Evolutionary conservation across 2,329 filamentous ascomycete genomes (phyloP).

Genomic region (Pyrenochaeta sp.): DNA sequence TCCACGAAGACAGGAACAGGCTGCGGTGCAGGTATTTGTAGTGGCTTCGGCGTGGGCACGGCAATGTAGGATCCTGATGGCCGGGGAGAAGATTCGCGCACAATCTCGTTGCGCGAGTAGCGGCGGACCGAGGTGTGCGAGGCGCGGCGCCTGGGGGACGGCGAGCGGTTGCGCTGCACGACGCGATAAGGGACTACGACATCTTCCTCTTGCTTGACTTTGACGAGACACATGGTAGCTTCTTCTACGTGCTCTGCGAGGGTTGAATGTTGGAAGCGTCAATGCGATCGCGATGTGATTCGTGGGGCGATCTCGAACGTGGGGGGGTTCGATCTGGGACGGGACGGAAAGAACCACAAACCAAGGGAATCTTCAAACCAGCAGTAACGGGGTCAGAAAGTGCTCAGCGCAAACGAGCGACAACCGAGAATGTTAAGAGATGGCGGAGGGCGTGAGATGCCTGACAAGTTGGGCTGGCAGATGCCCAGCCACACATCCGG

Average conservation of each 20-base stretch:
- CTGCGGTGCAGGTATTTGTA: slow-evolving; percentile 50
- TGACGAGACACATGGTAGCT: slow-evolving; percentile 56
- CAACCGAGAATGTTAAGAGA: slow-evolving; percentile 23
- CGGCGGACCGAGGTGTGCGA: slow-evolving; percentile 34
- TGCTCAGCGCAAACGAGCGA: slow-evolving; percentile 22
- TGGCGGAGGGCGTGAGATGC: slow-evolving; percentile 24
- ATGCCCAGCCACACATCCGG: slow-evolving; percentile 41
- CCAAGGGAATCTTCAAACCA: slow-evolving; percentile 1
- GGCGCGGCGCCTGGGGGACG: slow-evolving; percentile 34
- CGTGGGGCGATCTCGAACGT: slow-evolving; percentile 37
- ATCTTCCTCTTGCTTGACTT: slow-evolving; percentile 56
- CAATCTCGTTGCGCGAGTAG: slow-evolving; percentile 42
- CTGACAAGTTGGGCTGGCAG: slow-evolving; percentile 29
- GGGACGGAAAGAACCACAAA: slow-evolving; percentile 15
- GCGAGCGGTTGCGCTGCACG: slow-evolving; percentile 38
- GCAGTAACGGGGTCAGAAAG: background rate
- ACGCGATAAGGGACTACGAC: slow-evolving; percentile 52
- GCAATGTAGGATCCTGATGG: slow-evolving; percentile 42
- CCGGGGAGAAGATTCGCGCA: slow-evolving; percentile 40
- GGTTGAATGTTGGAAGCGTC: slow-evolving; percentile 9
- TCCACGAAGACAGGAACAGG: slow-evolving; percentile 52
- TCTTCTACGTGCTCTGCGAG: slow-evolving; percentile 4
- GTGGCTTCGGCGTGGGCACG: slow-evolving; percentile 41
- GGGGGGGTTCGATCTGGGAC: slow-evolving; percentile 22
- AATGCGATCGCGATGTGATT: slow-evolving; percentile 46